Conservation (phyloP, 2,329 filamentous ascomycete species). For the Talaromyces sp. region DNA sequence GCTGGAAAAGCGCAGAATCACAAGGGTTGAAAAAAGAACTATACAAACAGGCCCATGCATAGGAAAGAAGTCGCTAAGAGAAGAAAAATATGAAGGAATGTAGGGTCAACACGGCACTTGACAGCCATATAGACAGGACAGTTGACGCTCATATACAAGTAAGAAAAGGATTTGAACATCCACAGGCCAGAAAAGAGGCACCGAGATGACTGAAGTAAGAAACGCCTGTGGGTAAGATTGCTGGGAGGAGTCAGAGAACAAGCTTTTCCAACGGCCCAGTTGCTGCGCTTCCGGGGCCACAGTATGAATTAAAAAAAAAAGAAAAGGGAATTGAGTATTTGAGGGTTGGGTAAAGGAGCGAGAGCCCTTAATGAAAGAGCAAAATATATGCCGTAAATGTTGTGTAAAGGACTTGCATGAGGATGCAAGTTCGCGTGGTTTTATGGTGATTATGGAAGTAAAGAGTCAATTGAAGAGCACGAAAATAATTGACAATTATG, state of each 20-base stretch:
- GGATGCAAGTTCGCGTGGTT: too few species aligned
- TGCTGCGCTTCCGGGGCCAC: background rate
- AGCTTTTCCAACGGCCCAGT: background rate
- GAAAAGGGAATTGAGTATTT: too few species aligned
- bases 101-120: conserved; percentile 1
- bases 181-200: background rate
- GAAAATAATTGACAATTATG: background rate
- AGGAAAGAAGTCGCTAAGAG: conserved; percentile 8
- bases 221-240: background rate
- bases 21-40: background rate
- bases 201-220: background rate
- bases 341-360: too few species aligned
- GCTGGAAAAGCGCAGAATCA: background rate
- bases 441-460: background rate
- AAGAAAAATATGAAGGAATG: conserved; percentile 12
- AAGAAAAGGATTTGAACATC: conserved; percentile 13
- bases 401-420: too few species aligned
- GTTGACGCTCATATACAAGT: conserved; percentile 27
- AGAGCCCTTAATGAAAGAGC: too few species aligned
- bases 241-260: background rate
- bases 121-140: conserved; percentile 16
- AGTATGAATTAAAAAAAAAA: too few species aligned
- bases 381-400: too few species aligned
- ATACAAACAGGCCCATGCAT: background rate
- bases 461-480: background rate